These are phyloP conservation scores for Thuja plicata DNA, from an alignment of 83 land plant species.

Conservation along the genomic window DNA sequence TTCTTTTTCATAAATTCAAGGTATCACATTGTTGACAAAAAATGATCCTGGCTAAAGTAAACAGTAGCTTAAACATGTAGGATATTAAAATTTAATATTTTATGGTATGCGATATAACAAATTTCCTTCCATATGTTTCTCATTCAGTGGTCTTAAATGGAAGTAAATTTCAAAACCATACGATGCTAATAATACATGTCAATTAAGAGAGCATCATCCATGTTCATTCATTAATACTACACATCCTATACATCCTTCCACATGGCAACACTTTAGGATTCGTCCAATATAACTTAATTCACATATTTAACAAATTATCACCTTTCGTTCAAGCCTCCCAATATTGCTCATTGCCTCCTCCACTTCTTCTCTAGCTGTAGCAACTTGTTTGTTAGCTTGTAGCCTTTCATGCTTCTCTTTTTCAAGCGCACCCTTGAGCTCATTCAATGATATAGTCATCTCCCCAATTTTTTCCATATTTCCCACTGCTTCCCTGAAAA, in stretches of 20 bases:
- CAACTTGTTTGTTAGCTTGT: conserved; percentile 45
- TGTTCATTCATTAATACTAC: not conserved
- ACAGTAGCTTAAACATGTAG: not conserved
- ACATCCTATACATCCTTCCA: not conserved
- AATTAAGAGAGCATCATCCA: not conserved
- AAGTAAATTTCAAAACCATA: not conserved
- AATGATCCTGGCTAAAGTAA: not conserved
- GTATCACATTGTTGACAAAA: not conserved
- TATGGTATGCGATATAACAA: not conserved
- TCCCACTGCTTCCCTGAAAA: conserved; percentile 51
- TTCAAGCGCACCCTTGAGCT: conserved; percentile 60
- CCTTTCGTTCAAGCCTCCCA: conserved; percentile 54
- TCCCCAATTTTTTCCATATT: conserved; percentile 51
- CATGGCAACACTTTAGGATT: not conserved
- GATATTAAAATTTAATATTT: not conserved
- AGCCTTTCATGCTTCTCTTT: conserved; percentile 32
- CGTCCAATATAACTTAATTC: not conserved
- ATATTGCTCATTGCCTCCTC: conserved; percentile 38
- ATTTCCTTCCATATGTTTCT: not conserved
- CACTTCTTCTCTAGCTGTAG: conserved; percentile 35
- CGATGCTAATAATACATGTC: not conserved
- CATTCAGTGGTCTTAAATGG: not conserved
- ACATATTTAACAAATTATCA: conserved; percentile 15
- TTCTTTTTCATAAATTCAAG: not conserved
- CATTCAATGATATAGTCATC: conserved; percentile 42